Evolutionary conservation across 2,329 filamentous ascomycete species (phyloP).

Genomic region (Cladosporium sp.): DNA sequence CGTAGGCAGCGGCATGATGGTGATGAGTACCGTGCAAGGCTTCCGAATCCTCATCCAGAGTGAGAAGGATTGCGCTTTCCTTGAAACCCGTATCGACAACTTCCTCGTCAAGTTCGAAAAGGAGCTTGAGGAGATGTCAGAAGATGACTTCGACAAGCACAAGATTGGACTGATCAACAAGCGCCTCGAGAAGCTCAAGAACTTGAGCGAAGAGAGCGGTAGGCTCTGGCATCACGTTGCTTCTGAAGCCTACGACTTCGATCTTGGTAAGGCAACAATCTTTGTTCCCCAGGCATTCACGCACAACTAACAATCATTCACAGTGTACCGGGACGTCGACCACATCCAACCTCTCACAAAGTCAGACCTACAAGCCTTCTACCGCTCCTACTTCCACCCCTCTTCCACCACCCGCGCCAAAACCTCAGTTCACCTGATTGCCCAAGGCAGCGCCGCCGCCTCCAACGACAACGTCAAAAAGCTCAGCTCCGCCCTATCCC

Average conservation of each 20-base stretch:
- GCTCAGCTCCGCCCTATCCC: slow-evolving; percentile 39
- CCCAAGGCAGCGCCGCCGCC: slow-evolving; percentile 53
- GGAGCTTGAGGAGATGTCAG: slow-evolving; percentile 69
- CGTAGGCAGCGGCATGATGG: slow-evolving; percentile 75
- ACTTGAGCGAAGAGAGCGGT: slow-evolving; percentile 76
- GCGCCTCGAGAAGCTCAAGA: slow-evolving; percentile 86
- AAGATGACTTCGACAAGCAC: slow-evolving; percentile 82
- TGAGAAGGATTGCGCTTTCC: slow-evolving; percentile 75
- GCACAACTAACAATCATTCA: not conserved
- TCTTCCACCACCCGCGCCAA: slow-evolving; percentile 72
- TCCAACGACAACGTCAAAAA: slow-evolving; percentile 31
- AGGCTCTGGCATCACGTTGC: slow-evolving; percentile 83
- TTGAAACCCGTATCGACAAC: slow-evolving; percentile 81
- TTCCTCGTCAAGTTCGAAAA: slow-evolving; percentile 69
- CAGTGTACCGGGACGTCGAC: slow-evolving; percentile 71
- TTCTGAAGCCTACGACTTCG: slow-evolving; percentile 84
- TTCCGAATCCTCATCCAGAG: slow-evolving; percentile 92
- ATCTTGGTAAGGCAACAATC: slow-evolving; percentile 59
- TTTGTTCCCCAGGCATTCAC: not conserved
- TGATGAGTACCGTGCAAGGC: slow-evolving; percentile 69
- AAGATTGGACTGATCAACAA: slow-evolving; percentile 86
- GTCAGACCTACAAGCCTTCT: slow-evolving; percentile 75
- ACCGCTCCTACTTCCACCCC: slow-evolving; percentile 69
- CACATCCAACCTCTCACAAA: slow-evolving; percentile 72
- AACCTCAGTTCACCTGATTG: slow-evolving; percentile 75